Base-by-base conservation (phyloP, 2,329 filamentous ascomycete genomes). In the Sporothrix euskadiensis region DNA sequence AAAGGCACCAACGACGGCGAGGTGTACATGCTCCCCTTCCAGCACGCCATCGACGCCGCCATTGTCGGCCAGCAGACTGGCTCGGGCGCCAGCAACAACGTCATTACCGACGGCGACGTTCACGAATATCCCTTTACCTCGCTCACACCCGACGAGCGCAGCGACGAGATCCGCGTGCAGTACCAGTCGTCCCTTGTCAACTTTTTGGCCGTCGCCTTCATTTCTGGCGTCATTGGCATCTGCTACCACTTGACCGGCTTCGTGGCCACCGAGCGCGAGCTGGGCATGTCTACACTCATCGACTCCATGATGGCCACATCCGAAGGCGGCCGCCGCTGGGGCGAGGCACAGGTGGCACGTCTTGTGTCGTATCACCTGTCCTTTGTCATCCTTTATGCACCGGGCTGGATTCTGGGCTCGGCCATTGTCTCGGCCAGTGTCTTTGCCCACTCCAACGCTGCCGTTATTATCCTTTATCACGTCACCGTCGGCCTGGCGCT, bases 221-320 rank as follows among this genome's bases (percentile, higher is more conserved):
- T 97, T 78, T 88, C 94, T 69, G 91, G 90, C 26, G 87, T 96
- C 72, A 90, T 96, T 63, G 93, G 93, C 72, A 88, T 97, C 35
- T 91, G 91, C 52, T 98, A 97, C 80, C 94, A 98, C 78, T 85
- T 97, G 73, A 93, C 93, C 0, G 94, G 94, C 9, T 90, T 94
- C 78, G 91, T 97, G 80, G 94, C 94, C 8, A 89, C 90, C 1
- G 94, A 98, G 82, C 86, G 94, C 73, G 94, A 98, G 83, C 85
- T 90, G 19, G 94, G 94, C 73, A 96, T 97, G 88, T 93, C 93
- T 4, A 92, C 94, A 75, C 85, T 98, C 39, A 89, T 98, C 59
- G 94, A 98, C 81, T 91, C 93, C 72, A 97, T 97, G 93, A 94
- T 96, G 85, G 91, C 93, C 0, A 92, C 92, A 72, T 76, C 75